Conservation (phyloP, 306 rosid species). For the Cucumis cinereus region DNA sequence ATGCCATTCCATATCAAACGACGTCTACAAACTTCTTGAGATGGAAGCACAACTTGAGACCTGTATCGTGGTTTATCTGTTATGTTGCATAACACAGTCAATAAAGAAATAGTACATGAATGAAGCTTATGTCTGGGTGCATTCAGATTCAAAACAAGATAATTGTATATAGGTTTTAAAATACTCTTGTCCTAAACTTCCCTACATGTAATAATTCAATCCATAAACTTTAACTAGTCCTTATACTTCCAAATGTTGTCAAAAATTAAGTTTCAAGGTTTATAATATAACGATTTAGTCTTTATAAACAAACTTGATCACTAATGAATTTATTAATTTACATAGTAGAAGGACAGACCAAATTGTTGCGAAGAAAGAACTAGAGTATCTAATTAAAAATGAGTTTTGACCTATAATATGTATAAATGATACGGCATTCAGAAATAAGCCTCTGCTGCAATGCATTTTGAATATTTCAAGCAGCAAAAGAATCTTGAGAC, state of each 20-base stretch:
- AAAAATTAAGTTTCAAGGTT: no score
- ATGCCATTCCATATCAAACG: slow-evolving; percentile 18
- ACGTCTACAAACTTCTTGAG: slow-evolving; percentile 42
- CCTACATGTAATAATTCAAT: no score
- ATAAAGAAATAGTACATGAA: slow-evolving; percentile 11
- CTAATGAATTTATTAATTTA: not conserved
- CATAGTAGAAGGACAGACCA: no score
- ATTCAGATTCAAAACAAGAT: not conserved
- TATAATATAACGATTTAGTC: no score
- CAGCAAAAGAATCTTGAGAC: not conserved
- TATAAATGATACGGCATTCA: not conserved
- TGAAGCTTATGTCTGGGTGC: not conserved
- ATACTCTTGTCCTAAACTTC: no score
- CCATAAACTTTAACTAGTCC: no score
- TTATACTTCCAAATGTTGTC: no score
- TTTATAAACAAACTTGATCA: not conserved
- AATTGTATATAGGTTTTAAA: not conserved
- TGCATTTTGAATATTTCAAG: not conserved
- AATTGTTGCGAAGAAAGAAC: no score
- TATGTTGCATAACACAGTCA: slow-evolving; percentile 31
- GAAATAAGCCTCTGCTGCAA: not conserved
- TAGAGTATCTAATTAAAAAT: no score
- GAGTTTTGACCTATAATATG: no score
- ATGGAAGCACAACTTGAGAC: slow-evolving; percentile 29
- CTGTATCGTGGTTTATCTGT: slow-evolving; percentile 46